Percentiles rank a stretch among this genome's conserved stretches.
phyloP scores from a whole-genome alignment of 495 filamentous ascomycete genomes.

The Jackrogersella multiformis region DNA sequence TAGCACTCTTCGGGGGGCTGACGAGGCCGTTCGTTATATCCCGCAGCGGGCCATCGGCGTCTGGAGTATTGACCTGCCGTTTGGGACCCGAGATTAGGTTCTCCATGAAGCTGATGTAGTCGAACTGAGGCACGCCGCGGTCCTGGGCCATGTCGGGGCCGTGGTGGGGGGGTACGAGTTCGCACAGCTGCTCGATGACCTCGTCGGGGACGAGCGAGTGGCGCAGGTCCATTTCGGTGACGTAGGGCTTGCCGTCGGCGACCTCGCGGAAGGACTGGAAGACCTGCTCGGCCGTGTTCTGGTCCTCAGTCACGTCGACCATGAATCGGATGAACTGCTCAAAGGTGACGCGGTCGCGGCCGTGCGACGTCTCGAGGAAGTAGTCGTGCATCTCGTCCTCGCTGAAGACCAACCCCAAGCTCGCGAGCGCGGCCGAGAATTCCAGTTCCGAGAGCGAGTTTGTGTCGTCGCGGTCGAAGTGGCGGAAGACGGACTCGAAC shows the following conservation, averaged over 20 bases:
- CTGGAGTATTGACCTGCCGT: background rate
- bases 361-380: slow-evolving; percentile 80
- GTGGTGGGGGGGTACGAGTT: slow-evolving; percentile 81
- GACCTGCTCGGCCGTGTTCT: slow-evolving; percentile 97
- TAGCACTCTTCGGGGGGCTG: slow-evolving; percentile 48
- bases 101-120: slow-evolving; percentile 95
- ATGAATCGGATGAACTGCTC: slow-evolving; percentile 99
- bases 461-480: slow-evolving; percentile 93
- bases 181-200: slow-evolving; percentile 88
- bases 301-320: slow-evolving; percentile 98
- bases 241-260: slow-evolving; percentile 97
- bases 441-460: slow-evolving; percentile 94
- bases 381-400: slow-evolving; percentile 96
- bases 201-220: slow-evolving; percentile 95
- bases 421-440: slow-evolving; percentile 93
- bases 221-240: slow-evolving; percentile 94
- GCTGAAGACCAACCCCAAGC: slow-evolving; percentile 91
- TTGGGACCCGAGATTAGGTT: slow-evolving; percentile 62
- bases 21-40: slow-evolving; percentile 45
- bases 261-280: slow-evolving; percentile 97
- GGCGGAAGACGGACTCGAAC: slow-evolving; percentile 96
- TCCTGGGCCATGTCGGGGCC: slow-evolving; percentile 84
- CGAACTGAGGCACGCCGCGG: slow-evolving; percentile 78
- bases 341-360: slow-evolving; percentile 82
- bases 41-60: slow-evolving; percentile 27